Conservation (phyloP, 306 rosid species). For the Inga laurina region DNA sequence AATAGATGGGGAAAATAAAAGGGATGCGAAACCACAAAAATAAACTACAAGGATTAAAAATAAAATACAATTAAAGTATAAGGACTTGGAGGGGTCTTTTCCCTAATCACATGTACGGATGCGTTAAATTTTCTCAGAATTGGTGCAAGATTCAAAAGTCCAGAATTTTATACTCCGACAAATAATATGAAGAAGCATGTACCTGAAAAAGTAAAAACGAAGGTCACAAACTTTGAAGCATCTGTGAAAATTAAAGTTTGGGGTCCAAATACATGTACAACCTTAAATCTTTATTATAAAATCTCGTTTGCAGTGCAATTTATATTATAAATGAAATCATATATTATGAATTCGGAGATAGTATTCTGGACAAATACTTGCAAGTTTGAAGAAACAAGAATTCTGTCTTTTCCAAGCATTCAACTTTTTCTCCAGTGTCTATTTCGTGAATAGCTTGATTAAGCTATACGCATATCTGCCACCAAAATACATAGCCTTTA, state of each 20-base stretch:
- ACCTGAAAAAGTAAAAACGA: constrained; percentile 8
- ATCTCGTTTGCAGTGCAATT: too few relatives aligned
- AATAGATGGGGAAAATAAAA: too few relatives aligned
- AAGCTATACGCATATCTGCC: constrained; percentile 53
- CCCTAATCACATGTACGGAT: constrained; percentile 14
- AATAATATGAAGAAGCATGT: constrained; percentile 17
- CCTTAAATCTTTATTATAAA: too few relatives aligned
- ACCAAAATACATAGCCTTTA: neutral
- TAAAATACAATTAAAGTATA: too few relatives aligned
- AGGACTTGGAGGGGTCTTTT: too few relatives aligned
- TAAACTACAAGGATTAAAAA: too few relatives aligned
- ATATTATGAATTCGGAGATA: too few relatives aligned
- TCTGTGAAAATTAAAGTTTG: neutral
- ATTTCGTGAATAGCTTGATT: constrained; percentile 32
- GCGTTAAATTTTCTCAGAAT: constrained; percentile 22
- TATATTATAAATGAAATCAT: too few relatives aligned
- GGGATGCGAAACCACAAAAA: too few relatives aligned
- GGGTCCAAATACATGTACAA: neutral
- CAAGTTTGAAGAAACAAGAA: constrained; percentile 39
- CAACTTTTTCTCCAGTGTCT: neutral
- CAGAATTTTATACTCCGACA: constrained; percentile 18
- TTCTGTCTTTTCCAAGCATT: constrained; percentile 5
- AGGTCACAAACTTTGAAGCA: neutral
- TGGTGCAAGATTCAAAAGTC: constrained; percentile 15
- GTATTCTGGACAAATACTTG: constrained; percentile 30